Evolutionary conservation across 257 asterid species (phyloP).

Genomic region (Penstemon barbatus): DNA sequence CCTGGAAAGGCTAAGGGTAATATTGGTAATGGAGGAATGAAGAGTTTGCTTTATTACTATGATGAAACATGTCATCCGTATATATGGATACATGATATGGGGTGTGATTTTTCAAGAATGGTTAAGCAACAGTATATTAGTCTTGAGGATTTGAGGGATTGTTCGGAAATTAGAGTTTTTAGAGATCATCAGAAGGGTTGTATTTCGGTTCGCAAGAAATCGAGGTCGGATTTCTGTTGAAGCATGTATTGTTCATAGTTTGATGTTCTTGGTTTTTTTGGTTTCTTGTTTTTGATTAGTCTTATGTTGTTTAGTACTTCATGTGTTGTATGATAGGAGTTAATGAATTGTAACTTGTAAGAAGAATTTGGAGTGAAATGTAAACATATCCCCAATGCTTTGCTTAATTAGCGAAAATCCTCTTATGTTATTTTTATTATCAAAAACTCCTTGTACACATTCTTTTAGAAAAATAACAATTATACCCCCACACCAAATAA

Average conservation of each 20-base stretch:
- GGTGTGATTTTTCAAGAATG: conserved; percentile 73
- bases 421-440: too few species aligned
- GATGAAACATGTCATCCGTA: conserved; percentile 91
- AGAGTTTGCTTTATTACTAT: conserved; percentile 66
- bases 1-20: conserved; percentile 50
- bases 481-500: too few species aligned
- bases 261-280: not conserved
- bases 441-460: too few species aligned
- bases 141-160: conserved; percentile 79
- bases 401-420: too few species aligned
- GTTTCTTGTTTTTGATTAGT: not conserved
- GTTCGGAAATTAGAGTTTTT: conserved; percentile 68
- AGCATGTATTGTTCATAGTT: not conserved
- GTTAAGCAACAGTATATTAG: conserved; percentile 85
- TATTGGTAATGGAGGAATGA: conserved; percentile 43
- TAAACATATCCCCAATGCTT: too few species aligned
- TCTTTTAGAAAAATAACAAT: too few species aligned
- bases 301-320: not conserved
- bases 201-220: conserved; percentile 66
- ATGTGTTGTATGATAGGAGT: not conserved
- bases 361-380: too few species aligned
- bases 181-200: conserved; percentile 79
- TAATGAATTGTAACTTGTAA: not conserved
- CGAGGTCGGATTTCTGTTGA: conserved; percentile 66
- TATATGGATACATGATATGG: conserved; percentile 79